Conservation (phyloP, 495 filamentous ascomycete genomes). For the Penicillium roqueforti region DNA sequence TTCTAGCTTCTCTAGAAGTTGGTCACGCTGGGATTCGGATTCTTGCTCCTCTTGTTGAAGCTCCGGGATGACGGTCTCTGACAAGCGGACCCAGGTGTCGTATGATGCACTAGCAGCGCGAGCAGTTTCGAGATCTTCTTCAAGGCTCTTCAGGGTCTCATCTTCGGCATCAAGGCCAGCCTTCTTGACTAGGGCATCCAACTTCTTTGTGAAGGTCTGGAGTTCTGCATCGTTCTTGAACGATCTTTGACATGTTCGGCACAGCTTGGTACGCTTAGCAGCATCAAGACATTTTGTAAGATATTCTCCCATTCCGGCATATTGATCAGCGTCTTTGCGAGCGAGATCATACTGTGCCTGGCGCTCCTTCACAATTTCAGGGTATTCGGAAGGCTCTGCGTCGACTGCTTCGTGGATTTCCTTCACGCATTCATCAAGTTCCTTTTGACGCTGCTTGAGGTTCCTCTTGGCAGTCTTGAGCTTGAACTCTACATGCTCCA, state of each 20-base stretch:
- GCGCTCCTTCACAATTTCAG: constrained; percentile 45
- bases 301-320: constrained; percentile 58
- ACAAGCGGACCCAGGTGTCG: constrained; percentile 67
- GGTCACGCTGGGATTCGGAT: constrained; percentile 50
- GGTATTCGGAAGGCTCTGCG: constrained; percentile 53
- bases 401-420: constrained; percentile 48
- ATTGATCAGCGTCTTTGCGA: constrained; percentile 60
- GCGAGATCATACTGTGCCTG: constrained; percentile 59
- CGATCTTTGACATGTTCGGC: constrained; percentile 62
- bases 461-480: constrained; percentile 59
- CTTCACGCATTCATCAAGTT: constrained; percentile 55
- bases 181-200: constrained; percentile 56
- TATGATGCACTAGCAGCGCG: constrained; percentile 60
- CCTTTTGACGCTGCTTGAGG: constrained; percentile 58
- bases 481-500: constrained; percentile 74
- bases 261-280: constrained; percentile 59
- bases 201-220: constrained; percentile 54
- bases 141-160: constrained; percentile 47
- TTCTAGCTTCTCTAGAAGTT: constrained; percentile 63
- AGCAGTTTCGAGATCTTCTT: constrained; percentile 53
- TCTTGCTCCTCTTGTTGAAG: constrained; percentile 58
- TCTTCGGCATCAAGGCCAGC: constrained; percentile 49
- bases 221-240: constrained; percentile 59
- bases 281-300: constrained; percentile 56
- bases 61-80: constrained; percentile 64